These are phyloP conservation scores for Dioscorea dumetorum DNA, from an alignment of 106 monocot genomes.

Conservation along the genomic window DNA sequence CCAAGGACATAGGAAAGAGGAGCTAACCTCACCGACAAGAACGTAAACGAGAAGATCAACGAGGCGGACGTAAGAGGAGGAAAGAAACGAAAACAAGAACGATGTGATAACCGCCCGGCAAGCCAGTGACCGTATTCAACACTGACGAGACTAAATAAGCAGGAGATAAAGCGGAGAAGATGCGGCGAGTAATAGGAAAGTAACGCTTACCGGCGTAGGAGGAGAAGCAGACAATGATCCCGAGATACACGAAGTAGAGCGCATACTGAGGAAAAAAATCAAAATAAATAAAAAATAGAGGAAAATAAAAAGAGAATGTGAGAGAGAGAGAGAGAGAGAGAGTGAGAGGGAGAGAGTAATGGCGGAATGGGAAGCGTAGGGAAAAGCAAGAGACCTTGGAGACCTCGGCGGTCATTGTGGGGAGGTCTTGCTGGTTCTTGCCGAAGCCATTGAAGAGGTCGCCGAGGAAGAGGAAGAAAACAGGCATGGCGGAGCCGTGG, in stretches of 20 bases:
- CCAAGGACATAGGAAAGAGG: too few relatives aligned
- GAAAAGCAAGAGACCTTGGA: conserved; percentile 50
- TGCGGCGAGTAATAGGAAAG: background rate
- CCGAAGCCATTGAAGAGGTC: conserved; percentile 97
- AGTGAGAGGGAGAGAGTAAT: background rate
- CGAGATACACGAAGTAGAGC: conserved; percentile 93
- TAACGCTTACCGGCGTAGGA: conserved; percentile 81
- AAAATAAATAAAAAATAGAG: conserved; percentile 4
- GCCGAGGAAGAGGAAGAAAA: conserved; percentile 95
- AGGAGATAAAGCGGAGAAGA: background rate
- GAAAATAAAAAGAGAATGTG: background rate
- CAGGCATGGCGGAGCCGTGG: conserved; percentile 96
- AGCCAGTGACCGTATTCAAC: background rate
- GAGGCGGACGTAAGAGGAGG: too few relatives aligned
- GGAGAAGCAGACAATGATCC: conserved; percentile 83
- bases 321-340: background rate
- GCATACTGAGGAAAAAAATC: conserved; percentile 52
- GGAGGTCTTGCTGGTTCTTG: conserved; percentile 79
- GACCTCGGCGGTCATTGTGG: conserved; percentile 78
- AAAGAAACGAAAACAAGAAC: too few relatives aligned
- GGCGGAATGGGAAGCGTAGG: conserved; percentile 1
- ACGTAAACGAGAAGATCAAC: background rate
- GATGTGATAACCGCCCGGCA: too few relatives aligned
- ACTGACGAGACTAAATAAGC: background rate
- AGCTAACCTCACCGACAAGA: too few relatives aligned